Evolutionary conservation across 768 basidiomycete genomes (phyloP), one percentile per base, ranked within the genome.

Genomic region (Pleurotus ostreatus): DNA sequence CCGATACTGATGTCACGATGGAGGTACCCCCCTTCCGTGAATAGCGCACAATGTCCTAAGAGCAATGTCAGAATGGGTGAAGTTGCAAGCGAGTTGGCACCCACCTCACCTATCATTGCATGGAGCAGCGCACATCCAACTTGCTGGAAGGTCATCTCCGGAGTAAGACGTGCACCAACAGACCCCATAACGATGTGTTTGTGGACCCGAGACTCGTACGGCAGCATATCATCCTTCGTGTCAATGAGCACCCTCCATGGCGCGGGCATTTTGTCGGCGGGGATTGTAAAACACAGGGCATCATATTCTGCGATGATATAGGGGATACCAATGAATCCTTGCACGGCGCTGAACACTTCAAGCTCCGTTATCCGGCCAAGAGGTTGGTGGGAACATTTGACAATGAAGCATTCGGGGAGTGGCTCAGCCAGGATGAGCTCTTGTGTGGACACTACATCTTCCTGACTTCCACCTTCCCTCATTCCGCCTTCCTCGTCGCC

Each of bases 1-100:
- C 56, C 56, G 20, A 20, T 49, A 34, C 56, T 57, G 12, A 57
- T 22, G 30, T 57, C 56, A 22, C 47, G 34, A 41, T 57, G 56
- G 16, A 57, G 30, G 26, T 40, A 57, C n/a, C 34, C 34, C 16
- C 25, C 34, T 37, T 46, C 45, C 5, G 45, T 39, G 34, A 49
- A 49, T 13, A 49, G 37, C 8, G 46, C 30, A 34, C 46, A 49
- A 25, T 57, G 47, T 38, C 56, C 56, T 57, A 8, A 18, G 22
- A 22, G 46, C 26, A 26, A 26, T 26, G 26, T 26, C 7, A 13
- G 43, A n/a, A 7, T 26, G 46, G 12, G 55, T 48, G 34, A 26
- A 40, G 7, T 45, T 25, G 45, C 6, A 34, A 22, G 23, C 48
- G 7, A 37, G 13, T 25, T 1, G 23, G 45, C 13, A 16, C 45